These are phyloP conservation scores for Coccinonectria pachysandricola DNA, from an alignment of 2,329 filamentous ascomycete genomes.

Conservation along the genomic window DNA sequence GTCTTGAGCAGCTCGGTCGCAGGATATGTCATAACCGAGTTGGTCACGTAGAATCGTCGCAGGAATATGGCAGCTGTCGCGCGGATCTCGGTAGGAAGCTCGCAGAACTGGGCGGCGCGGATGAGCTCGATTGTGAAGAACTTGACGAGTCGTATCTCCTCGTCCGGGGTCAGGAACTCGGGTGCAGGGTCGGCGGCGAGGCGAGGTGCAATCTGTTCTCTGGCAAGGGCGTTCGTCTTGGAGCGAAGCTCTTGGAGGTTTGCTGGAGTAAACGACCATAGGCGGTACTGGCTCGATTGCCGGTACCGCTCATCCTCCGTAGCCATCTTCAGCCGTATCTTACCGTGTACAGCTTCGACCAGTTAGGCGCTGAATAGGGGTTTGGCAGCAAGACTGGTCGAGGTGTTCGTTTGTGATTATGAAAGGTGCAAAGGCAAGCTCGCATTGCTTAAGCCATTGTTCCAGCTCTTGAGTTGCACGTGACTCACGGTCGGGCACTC, in stretches of 20 bases:
- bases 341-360: too few species aligned
- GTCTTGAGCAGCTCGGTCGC: constrained; percentile 83
- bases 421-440: too few species aligned
- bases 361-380: too few species aligned
- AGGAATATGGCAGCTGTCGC: constrained; percentile 78
- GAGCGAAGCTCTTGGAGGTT: constrained; percentile 61
- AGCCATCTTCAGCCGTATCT: too few species aligned
- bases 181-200: constrained; percentile 47
- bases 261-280: constrained; percentile 82
- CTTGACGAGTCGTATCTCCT: constrained; percentile 72
- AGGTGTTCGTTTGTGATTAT: too few species aligned
- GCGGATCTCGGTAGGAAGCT: constrained; percentile 40
- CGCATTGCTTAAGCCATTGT: too few species aligned
- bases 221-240: constrained; percentile 70
- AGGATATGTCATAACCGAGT: constrained; percentile 93
- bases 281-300: constrained; percentile 76
- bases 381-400: not conserved
- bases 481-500: too few species aligned
- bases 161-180: constrained; percentile 72
- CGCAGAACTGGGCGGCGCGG: constrained; percentile 44
- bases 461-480: too few species aligned
- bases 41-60: constrained; percentile 89
- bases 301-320: constrained; percentile 89
- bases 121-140: constrained; percentile 59
- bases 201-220: constrained; percentile 46